Evolutionary conservation across 1,284 basidiomycete species (phyloP), one percentile per base, ranked within the genome.

Genomic region (Irpex lacteus): DNA sequence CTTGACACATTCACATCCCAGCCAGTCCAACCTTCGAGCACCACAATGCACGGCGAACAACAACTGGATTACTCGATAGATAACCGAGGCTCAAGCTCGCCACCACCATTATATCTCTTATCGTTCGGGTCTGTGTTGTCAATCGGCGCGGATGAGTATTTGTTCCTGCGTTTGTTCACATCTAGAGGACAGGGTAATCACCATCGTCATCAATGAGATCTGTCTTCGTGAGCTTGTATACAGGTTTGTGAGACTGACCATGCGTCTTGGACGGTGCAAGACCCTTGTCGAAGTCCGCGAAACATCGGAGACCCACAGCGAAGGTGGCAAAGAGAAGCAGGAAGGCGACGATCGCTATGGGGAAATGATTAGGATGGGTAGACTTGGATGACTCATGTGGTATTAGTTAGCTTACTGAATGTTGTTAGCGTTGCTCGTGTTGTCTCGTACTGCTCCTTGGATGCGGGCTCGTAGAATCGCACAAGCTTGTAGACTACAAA

Each of bases 241-340:
- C 72, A 71, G 72, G 77, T 64, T 71, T 70, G 72, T 78, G 77
- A 19, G 73, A 82, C 90, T 84, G 78, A 92, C 91, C 86, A 70
- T 87, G 83, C 66, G 84, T 81, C 80, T 94, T 94, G 60, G 91
- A 88, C 26, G 80, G 76, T 57, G 81, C 78, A 32, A 94, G 77
- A 32, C 92, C 91, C 73, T 86, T 86, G 75, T 90, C 88, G 70
- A 94, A 94, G 76, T 94, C 91, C 57, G 82, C 74, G 76, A 92
- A 90, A 72, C 92, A 94, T 59, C 88, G 86, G 13, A 93, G 73
- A 38, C 92, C 92, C 34, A 94, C 83, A 8, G 78, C 82, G 70
- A 94, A 92, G 9, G 90, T 91, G 9, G 80, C 75, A 66, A 92
- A 84, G 21, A 94, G 74, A 56, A 94, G 78, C 18, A 93, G 62